A percentile compares a stretch with the other conserved stretches of the same genome.
Evolutionary conservation across 139 green algal genomes (phyloP).

Genomic region (Coccomyxa sp.): DNA sequence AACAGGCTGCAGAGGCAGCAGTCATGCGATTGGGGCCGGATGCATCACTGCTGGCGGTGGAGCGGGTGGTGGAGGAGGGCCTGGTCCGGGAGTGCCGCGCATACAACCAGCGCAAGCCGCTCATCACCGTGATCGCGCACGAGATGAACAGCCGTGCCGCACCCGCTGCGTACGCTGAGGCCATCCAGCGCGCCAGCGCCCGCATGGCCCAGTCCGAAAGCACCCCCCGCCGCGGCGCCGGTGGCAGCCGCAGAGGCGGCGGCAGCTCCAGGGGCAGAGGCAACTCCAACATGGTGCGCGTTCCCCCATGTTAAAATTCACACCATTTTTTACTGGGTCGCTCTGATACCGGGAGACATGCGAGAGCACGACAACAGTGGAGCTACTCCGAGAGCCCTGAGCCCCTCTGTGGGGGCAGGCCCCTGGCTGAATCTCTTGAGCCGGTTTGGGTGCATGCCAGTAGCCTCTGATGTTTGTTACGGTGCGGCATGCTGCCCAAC

Average conservation of each 20-base stretch:
- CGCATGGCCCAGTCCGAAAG: neutral
- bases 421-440: too few relatives aligned
- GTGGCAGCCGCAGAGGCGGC: neutral
- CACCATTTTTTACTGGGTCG: neutral
- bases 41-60: slow-evolving; percentile 61
- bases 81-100: slow-evolving; percentile 48
- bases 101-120: slow-evolving; percentile 78
- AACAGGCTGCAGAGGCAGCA: slow-evolving; percentile 17
- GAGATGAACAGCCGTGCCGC: neutral
- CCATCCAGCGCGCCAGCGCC: neutral
- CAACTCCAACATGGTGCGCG: neutral
- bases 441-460: too few relatives aligned
- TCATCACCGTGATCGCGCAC: neutral
- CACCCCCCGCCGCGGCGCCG: too few relatives aligned
- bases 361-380: neutral
- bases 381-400: neutral
- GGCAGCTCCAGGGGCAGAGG: neutral
- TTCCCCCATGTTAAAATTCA: neutral
- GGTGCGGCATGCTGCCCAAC: too few relatives aligned
- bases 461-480: too few relatives aligned
- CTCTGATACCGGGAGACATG: neutral
- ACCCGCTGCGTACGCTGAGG: neutral
- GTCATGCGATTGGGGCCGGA: slow-evolving; percentile 44
- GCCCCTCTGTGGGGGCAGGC: too few relatives aligned
- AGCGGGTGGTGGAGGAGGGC: slow-evolving; percentile 61